A percentile compares a stretch with the other conserved stretches of the same genome.
Conservation (phyloP, 257 asterid genomes). For the Cordia subcordata region DNA sequence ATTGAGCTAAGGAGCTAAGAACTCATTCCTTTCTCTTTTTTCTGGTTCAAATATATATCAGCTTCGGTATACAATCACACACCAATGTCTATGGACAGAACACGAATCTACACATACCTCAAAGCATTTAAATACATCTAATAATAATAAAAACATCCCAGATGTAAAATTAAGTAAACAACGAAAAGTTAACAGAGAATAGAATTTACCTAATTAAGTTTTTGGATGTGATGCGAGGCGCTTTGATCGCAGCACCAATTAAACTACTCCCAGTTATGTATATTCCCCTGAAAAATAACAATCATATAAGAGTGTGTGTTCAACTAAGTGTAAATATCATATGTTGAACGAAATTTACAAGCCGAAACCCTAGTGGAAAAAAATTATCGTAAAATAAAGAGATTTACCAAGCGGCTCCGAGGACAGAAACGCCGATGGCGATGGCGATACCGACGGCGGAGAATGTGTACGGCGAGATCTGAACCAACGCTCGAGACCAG, state of each 20-base stretch:
- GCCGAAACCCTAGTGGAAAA: constrained; percentile 9
- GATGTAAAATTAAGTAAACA: constrained; percentile 4
- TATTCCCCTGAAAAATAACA: constrained; percentile 33
- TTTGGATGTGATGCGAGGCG: constrained; percentile 50
- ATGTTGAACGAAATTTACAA: not conserved
- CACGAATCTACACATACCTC: too few species aligned
- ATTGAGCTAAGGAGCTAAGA: too few species aligned
- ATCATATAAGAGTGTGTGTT: not conserved
- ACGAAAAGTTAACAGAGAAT: not conserved
- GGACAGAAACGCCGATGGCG: constrained; percentile 94
- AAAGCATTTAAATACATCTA: too few species aligned
- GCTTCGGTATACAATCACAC: too few species aligned
- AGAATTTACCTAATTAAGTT: constrained; percentile 38
- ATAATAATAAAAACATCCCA: not conserved
- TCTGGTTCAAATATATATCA: too few species aligned
- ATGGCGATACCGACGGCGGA: constrained; percentile 89
- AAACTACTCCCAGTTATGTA: constrained; percentile 52
- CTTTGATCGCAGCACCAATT: constrained; percentile 53
- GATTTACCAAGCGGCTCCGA: constrained; percentile 95
- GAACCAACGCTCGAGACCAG: constrained; percentile 81
- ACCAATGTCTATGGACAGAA: too few species aligned
- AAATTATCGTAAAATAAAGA: not conserved
- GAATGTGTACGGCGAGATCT: constrained; percentile 93
- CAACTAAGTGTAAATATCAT: not conserved
- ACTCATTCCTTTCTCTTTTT: too few species aligned